A percentile compares a stretch with the other conserved stretches of the same genome.
Conservation (phyloP, 352 stramenopile genomes). For the Globisporangium sylvaticum region DNA sequence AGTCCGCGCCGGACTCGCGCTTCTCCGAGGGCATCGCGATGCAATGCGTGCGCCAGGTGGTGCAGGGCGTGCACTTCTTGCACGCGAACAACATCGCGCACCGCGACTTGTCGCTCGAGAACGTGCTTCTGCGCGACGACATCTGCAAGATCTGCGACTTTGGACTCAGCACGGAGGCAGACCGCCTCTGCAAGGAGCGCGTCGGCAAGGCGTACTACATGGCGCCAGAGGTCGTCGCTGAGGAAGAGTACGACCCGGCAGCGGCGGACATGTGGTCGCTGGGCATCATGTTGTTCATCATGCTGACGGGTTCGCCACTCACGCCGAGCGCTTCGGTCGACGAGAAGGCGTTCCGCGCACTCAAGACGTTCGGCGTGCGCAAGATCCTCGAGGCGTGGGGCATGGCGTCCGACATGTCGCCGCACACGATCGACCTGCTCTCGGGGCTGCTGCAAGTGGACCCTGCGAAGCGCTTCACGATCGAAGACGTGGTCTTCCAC, state of each 20-base stretch:
- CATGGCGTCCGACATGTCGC: constrained; percentile 26
- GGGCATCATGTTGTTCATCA: constrained; percentile 57
- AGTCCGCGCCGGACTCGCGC: constrained; percentile 19
- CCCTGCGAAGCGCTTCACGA: constrained; percentile 26
- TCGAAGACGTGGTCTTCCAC: constrained; percentile 28
- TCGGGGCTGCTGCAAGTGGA: constrained; percentile 30
- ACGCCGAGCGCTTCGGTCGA: constrained; percentile 20
- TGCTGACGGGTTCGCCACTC: constrained; percentile 43
- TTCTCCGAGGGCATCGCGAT: constrained; percentile 23
- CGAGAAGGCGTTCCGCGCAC: constrained; percentile 38
- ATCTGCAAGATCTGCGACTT: constrained; percentile 23
- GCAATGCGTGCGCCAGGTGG: constrained; percentile 29
- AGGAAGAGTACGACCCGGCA: constrained; percentile 35
- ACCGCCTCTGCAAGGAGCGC: constrained; percentile 11
- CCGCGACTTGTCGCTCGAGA: constrained; percentile 8
- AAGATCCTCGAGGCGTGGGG: constrained; percentile 57
- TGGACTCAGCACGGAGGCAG: constrained; percentile 21
- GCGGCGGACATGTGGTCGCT: constrained; percentile 69
- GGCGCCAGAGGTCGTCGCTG: constrained; percentile 43
- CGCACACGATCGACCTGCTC: constrained; percentile 24
- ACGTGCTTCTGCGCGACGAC: constrained; percentile 8
- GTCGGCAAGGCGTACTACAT: constrained; percentile 49
- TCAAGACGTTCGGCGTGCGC: constrained; percentile 42
- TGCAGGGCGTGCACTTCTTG: constrained; percentile 15
- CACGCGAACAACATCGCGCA: not conserved